phyloP scores from a whole-genome alignment of 2,329 filamentous ascomycete genomes.

The Aschersonia sp. region DNA sequence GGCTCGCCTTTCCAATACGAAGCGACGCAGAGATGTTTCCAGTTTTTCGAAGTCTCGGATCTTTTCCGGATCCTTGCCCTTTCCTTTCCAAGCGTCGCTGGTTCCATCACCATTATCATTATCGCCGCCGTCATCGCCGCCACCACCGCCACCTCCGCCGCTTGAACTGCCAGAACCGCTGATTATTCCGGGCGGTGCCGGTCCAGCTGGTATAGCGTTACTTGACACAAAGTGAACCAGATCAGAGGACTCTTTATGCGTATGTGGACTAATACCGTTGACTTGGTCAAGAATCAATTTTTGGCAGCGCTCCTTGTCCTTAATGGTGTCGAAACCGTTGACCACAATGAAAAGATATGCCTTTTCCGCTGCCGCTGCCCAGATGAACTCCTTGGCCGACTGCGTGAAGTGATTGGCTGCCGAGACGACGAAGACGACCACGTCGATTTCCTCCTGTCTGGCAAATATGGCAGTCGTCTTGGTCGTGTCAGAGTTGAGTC shows the following conservation, averaged over 20 bases:
- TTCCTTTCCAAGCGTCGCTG: slow-evolving; percentile 39
- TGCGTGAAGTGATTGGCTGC: slow-evolving; percentile 96
- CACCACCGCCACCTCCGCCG: slow-evolving; percentile 36
- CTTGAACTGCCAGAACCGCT: slow-evolving; percentile 31
- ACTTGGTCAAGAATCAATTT: slow-evolving; percentile 91
- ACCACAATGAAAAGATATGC: slow-evolving; percentile 99
- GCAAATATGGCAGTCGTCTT: slow-evolving; percentile 97
- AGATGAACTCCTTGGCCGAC: slow-evolving; percentile 95
- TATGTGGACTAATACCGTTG: slow-evolving; percentile 72
- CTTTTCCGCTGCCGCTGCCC: slow-evolving; percentile 89
- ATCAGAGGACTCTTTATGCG: slow-evolving; percentile 82
- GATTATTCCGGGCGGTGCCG: slow-evolving; percentile 32
- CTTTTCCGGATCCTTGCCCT: slow-evolving; percentile 81
- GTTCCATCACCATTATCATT: slow-evolving; percentile 23
- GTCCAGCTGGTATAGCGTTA: slow-evolving; percentile 72
- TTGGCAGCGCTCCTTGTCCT: slow-evolving; percentile 80
- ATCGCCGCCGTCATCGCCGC: slow-evolving; percentile 30
- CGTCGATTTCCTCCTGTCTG: slow-evolving; percentile 94
- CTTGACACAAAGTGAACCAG: slow-evolving; percentile 97
- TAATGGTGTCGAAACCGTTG: slow-evolving; percentile 90
- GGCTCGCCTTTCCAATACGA: slow-evolving; percentile 90
- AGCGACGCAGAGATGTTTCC: slow-evolving; percentile 77
- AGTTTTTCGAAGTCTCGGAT: slow-evolving; percentile 79
- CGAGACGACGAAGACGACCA: slow-evolving; percentile 95
- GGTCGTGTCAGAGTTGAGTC: slow-evolving; percentile 87